Evolutionary conservation across 129 eudicot genomes (phyloP).

Genomic region (Flaveria brownii): DNA sequence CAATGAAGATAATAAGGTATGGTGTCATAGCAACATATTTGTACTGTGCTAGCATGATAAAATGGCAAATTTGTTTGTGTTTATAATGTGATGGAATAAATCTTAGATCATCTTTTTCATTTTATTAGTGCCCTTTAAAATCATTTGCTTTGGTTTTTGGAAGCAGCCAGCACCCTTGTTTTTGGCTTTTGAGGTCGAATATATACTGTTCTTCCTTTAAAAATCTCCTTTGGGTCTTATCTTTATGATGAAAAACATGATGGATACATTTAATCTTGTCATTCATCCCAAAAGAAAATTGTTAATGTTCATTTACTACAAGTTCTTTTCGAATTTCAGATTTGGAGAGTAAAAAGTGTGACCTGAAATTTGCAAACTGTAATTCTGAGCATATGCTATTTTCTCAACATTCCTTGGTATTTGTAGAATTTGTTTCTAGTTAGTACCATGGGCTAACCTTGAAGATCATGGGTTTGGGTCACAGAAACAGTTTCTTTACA

Average conservation of each 20-base stretch:
- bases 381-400: neutral
- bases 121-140: neutral
- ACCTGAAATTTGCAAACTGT: neutral
- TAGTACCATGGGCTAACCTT: too few species aligned
- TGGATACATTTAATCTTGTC: too few species aligned
- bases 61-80: too few species aligned
- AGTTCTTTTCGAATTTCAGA: neutral
- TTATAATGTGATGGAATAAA: neutral
- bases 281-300: too few species aligned
- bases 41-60: neutral
- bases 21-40: neutral
- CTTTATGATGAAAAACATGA: neutral
- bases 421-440: too few species aligned
- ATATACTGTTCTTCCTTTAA: neutral
- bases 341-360: neutral
- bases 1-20: slow-evolving; percentile 68
- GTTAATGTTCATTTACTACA: neutral
- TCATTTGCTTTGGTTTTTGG: neutral
- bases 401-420: too few species aligned
- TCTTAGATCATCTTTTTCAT: neutral
- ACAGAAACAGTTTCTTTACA: too few species aligned
- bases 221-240: neutral
- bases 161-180: slow-evolving; percentile 6
- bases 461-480: too few species aligned
- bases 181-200: slow-evolving; percentile 26